Evolutionary conservation across 768 basidiomycete species (phyloP).

Genomic region (Pulveroboletus sp.): DNA sequence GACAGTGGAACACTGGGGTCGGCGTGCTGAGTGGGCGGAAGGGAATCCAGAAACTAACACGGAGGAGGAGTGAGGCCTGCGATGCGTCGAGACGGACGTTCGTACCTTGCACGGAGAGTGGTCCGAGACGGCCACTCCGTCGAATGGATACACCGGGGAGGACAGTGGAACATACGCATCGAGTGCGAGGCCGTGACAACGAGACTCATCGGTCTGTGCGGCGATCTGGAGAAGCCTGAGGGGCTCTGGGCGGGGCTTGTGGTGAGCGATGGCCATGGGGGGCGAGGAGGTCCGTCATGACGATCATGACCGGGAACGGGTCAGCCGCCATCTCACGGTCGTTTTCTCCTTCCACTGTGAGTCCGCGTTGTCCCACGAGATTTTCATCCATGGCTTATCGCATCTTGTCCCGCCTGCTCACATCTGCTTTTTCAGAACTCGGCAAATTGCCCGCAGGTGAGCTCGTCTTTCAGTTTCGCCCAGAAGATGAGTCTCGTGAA

Average conservation of each 20-base stretch:
- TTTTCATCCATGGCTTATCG: too few relatives aligned
- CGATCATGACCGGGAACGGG: slow-evolving; percentile 2
- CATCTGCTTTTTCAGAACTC: too few relatives aligned
- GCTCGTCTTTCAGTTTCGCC: too few relatives aligned
- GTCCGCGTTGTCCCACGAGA: too few relatives aligned
- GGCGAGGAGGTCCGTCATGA: too few relatives aligned
- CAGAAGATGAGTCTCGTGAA: too few relatives aligned
- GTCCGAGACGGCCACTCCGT: not conserved
- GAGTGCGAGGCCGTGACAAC: slow-evolving; percentile 14
- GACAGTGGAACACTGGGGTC: not conserved
- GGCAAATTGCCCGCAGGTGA: too few relatives aligned
- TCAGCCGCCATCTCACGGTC: slow-evolving; percentile 13
- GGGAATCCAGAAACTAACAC: slow-evolving; percentile 5
- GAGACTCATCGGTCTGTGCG: slow-evolving; percentile 8
- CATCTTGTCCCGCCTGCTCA: too few relatives aligned
- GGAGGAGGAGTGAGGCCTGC: not conserved
- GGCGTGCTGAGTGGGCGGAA: not conserved
- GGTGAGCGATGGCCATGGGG: not conserved
- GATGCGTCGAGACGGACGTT: not conserved
- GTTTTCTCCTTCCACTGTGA: too few relatives aligned
- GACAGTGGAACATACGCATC: slow-evolving; percentile 1
- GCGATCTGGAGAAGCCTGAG: slow-evolving; percentile 19
- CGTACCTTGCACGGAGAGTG: not conserved
- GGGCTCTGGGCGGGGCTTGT: slow-evolving; percentile 7
- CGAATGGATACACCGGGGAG: slow-evolving; percentile 5